Evolutionary conservation across 768 basidiomycete genomes (phyloP), one percentile per base, ranked within the genome.

Genomic region (Agrocybe praecox): DNA sequence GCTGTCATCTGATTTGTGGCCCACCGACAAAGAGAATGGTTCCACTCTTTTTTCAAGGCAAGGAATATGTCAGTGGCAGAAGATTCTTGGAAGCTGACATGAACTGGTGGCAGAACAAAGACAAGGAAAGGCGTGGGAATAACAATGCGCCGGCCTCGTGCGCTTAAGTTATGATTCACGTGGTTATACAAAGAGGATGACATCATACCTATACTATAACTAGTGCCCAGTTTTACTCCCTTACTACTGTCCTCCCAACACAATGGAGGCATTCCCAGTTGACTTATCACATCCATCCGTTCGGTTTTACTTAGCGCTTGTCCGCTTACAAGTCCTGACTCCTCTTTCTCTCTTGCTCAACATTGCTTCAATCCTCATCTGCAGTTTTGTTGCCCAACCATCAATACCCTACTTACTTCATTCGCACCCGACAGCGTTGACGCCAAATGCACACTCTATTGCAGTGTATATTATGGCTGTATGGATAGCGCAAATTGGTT

Each of bases 281-380:
- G 87, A 89, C 69, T 74, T 78, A 32, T 75, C 75, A 2, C 80
- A 85, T 60, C 87, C 89, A 0, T 82, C 80, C 2, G 79, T 91
- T 10, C 77, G 77, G 36, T 85, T 91, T 2, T 89, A 86, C 67
- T 75, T 91, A 40, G 72, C 86, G 2, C 85, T 92, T 10, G 75
- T 88, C 8, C 73, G 90, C 76, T 80, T 97, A 4, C 94, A 97
- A 68, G 91, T 96, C 19, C 74, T 95, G 46, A 94, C 94, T 0
- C 94, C 94, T 0, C 76, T 96, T 1, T 89, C 90, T 1, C 78
- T 96, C 9, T 79, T 94, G 61, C 83, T 95, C 55, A 90, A 90
- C 65, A 85, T 96, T 43, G 89, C 87, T 0, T 78, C 85, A 1
- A 76, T 89, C 47, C 64, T 89, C 33, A 81, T 92, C 4, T 96